These are phyloP conservation scores for Phytophthora capsici DNA, from an alignment of 352 stramenopile species.

Conservation along the genomic window DNA sequence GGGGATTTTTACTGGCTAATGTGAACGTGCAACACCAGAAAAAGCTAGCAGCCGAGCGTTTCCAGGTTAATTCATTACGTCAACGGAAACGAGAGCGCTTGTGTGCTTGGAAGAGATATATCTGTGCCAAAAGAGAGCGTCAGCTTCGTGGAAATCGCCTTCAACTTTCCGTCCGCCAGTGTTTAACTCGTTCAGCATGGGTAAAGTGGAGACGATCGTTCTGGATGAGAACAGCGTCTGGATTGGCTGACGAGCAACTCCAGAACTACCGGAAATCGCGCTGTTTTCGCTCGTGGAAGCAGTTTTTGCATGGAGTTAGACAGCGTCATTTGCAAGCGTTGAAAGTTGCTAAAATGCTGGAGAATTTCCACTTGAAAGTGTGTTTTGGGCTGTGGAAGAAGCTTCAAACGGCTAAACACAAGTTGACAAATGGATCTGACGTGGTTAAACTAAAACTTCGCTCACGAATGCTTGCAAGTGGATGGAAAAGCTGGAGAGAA, in stretches of 20 bases:
- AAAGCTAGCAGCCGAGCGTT: neutral
- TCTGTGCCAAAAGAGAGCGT: neutral
- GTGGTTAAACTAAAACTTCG: neutral
- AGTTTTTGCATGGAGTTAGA: conserved; percentile 3
- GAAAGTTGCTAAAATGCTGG: conserved; percentile 16
- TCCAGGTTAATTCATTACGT: neutral
- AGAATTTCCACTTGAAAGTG: conserved; percentile 4
- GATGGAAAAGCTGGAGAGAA: conserved; percentile 31
- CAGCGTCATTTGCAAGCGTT: neutral
- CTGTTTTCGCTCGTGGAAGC: conserved; percentile 33
- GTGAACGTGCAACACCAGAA: conserved; percentile 15
- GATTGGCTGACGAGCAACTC: conserved; percentile 23
- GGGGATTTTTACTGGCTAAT: conserved; percentile 20
- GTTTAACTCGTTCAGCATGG: conserved; percentile 17
- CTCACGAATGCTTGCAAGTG: neutral
- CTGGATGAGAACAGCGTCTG: conserved; percentile 5
- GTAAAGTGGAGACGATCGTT: conserved; percentile 25
- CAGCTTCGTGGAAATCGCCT: conserved; percentile 19
- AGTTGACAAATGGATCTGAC: neutral
- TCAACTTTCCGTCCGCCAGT: neutral
- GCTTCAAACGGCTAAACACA: conserved; percentile 1
- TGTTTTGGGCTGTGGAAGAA: conserved; percentile 34
- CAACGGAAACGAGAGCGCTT: conserved; percentile 2
- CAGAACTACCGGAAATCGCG: conserved; percentile 7
- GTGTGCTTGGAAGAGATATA: conserved; percentile 7